Conservation (phyloP, 2,329 filamentous ascomycete species). For the Fusarium mangiferae region DNA sequence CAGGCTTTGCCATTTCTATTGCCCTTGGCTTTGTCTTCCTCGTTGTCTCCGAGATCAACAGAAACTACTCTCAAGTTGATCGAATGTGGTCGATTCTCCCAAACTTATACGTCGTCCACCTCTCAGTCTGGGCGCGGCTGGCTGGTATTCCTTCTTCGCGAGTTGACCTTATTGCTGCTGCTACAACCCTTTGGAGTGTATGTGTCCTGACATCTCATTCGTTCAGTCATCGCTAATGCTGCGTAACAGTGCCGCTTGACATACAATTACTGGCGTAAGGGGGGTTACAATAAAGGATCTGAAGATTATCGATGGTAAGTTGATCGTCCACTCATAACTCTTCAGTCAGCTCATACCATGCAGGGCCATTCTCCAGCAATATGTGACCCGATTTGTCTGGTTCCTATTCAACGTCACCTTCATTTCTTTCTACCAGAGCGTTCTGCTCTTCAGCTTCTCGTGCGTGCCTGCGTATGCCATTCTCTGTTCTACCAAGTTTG, state of each 20-base stretch:
- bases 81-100: slow-evolving; percentile 91
- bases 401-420: slow-evolving; percentile 90
- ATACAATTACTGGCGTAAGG: slow-evolving; percentile 96
- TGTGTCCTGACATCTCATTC: slow-evolving; percentile 45
- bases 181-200: slow-evolving; percentile 84
- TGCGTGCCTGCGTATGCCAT: slow-evolving; percentile 83
- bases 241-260: slow-evolving; percentile 78
- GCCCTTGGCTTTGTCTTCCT: slow-evolving; percentile 78
- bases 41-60: slow-evolving; percentile 82
- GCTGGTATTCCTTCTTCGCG: slow-evolving; percentile 75
- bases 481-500: slow-evolving; percentile 75
- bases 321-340: not conserved
- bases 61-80: slow-evolving; percentile 97
- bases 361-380: slow-evolving; percentile 76
- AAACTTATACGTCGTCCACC: slow-evolving; percentile 86
- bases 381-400: slow-evolving; percentile 73
- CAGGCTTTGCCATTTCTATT: slow-evolving; percentile 76
- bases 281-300: slow-evolving; percentile 86
- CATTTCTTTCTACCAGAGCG: slow-evolving; percentile 84
- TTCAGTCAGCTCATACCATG: slow-evolving; percentile 11
- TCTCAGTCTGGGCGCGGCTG: slow-evolving; percentile 82
- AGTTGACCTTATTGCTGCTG: slow-evolving; percentile 76
- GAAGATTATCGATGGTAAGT: slow-evolving; percentile 90
- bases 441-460: slow-evolving; percentile 82
- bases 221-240: not conserved